Evolutionary conservation across 495 filamentous ascomycete species (phyloP).

Genomic region (Hamigera avellanea): DNA sequence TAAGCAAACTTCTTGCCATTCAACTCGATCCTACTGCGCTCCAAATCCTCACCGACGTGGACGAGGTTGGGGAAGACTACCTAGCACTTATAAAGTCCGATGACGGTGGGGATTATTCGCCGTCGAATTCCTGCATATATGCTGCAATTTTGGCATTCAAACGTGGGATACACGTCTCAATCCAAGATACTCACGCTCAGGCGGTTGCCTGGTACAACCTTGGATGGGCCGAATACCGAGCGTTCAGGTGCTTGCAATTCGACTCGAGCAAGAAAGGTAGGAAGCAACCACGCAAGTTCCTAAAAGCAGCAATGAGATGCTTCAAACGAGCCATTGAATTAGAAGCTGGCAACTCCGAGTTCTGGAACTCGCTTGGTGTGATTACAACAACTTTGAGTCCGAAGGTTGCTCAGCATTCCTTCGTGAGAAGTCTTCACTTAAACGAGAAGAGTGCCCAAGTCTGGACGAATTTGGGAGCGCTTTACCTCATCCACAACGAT

Average conservation of each 20-base stretch:
- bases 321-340: slow-evolving; percentile 97
- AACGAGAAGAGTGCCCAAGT: slow-evolving; percentile 72
- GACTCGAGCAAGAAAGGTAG: slow-evolving; percentile 24
- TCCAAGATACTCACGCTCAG: slow-evolving; percentile 76
- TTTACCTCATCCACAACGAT: slow-evolving; percentile 79
- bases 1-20: slow-evolving; percentile 43
- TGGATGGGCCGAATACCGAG: slow-evolving; percentile 82
- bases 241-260: slow-evolving; percentile 50
- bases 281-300: slow-evolving; percentile 44
- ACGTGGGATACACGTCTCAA: slow-evolving; percentile 61
- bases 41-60: slow-evolving; percentile 54
- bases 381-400: slow-evolving; percentile 76
- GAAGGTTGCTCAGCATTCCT: slow-evolving; percentile 82
- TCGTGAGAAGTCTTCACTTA: slow-evolving; percentile 86
- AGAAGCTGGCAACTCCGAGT: slow-evolving; percentile 89
- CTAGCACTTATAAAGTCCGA: slow-evolving; percentile 22
- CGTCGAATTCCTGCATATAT: slow-evolving; percentile 37
- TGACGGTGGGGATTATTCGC: slow-evolving; percentile 31
- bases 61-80: slow-evolving; percentile 48
- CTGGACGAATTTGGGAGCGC: slow-evolving; percentile 84
- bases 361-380: slow-evolving; percentile 94
- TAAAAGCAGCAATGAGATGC: slow-evolving; percentile 75
- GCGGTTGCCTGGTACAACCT: slow-evolving; percentile 95
- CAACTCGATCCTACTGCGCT: slow-evolving; percentile 43
- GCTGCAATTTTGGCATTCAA: slow-evolving; percentile 78